Evolutionary conservation across 306 rosid species (phyloP), one percentile per base, ranked within the genome.

Genomic region (Vachellia collinsii): DNA sequence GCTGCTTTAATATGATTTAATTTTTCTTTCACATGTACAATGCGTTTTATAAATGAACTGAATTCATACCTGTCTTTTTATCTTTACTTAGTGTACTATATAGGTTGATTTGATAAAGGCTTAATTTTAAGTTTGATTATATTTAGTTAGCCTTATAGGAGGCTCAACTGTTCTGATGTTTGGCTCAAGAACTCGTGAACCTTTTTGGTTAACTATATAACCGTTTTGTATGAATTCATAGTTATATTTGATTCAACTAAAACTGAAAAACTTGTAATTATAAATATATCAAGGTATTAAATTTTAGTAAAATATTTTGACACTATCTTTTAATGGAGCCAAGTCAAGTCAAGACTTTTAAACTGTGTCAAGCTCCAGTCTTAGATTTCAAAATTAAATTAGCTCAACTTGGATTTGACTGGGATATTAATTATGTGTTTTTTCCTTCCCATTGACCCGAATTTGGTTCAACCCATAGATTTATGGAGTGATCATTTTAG

Each of bases 1-100:
- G 54, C 63, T 65, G 41, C 79, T 66, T 34, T 75, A 39, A 34
- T 67, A 29, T 67, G 5, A 12, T 69, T 69, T 42, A 68, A 6
- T 68, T n/a, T 56, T 63, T 36, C 37, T 64, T 12, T 12, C 22
- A 44, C 71, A 64, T n/a, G 46, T 20, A 29, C 11, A 38, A 48
- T 65, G 68, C 6, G n/a, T 51, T 61, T 77, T 17, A 36, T 11
- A 12, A 63, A 36, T 37, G 38, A 47, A 34, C 53, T 77, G 50
- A 43, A 36, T 64, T 47, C 7, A 37, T 41, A 20, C 22, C 50
- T 37, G 39, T 14, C 74, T 39, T 44, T 62, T 29, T 29, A 2
- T 29, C 34, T 29, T 29, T 29, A 29, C 34, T 29, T 29, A 29
- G 34, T 29, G 34, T 29, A 29, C 34, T 29, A 29, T 29, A 29